Conservation (phyloP, 306 rosid species). For the Vigna trinervia region DNA sequence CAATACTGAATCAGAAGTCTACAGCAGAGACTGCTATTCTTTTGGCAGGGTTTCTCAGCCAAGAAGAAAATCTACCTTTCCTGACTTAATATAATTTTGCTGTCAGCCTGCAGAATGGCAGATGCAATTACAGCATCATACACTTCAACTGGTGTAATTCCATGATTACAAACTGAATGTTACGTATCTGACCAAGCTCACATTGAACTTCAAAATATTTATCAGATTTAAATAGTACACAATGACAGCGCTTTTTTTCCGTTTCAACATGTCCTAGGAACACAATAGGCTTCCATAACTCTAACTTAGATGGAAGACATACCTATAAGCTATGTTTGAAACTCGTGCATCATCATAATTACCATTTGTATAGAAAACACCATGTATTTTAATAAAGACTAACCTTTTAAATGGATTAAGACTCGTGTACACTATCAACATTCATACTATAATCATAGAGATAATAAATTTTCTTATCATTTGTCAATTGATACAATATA, state of each 20-base stretch:
- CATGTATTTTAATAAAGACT: not conserved
- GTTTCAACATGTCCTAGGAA: conserved; percentile 26
- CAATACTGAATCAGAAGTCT: conserved; percentile 3
- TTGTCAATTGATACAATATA: conserved; percentile 22
- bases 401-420: not conserved
- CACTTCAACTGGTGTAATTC: conserved; percentile 35
- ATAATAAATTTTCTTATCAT: not conserved
- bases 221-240: conserved; percentile 5
- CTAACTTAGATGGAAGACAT: conserved; percentile 13
- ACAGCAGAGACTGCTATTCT: conserved; percentile 27
- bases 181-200: conserved; percentile 37
- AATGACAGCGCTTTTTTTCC: conserved; percentile 5
- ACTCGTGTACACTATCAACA: not conserved
- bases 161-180: conserved; percentile 4
- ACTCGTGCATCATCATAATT: conserved; percentile 9
- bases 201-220: not conserved
- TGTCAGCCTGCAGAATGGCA: conserved; percentile 17
- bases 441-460: not conserved
- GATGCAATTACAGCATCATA: conserved; percentile 27
- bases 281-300: conserved; percentile 19
- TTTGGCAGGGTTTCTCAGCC: conserved; percentile 34
- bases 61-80: conserved; percentile 16
- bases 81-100: conserved; percentile 22
- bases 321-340: conserved; percentile 26
- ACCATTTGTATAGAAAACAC: conserved; percentile 28